These are phyloP conservation scores for Diplogelasinospora grovesii DNA, from an alignment of 495 filamentous ascomycete genomes.

Conservation along the genomic window DNA sequence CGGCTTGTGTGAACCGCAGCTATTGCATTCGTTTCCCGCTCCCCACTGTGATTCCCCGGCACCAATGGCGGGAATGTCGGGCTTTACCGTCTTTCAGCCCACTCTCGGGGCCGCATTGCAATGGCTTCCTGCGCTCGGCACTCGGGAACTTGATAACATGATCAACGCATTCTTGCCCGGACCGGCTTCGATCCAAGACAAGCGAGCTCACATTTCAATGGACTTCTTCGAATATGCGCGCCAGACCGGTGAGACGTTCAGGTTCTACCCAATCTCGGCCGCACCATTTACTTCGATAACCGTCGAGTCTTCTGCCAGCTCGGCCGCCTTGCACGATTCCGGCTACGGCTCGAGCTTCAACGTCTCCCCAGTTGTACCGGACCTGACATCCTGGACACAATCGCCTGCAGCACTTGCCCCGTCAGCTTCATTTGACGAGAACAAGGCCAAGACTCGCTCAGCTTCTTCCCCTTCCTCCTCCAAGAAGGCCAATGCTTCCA, in stretches of 20 bases:
- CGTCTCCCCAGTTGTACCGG: conserved; percentile 34
- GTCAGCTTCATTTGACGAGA: conserved; percentile 11
- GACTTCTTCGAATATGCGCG: conserved; percentile 45
- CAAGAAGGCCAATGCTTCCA: conserved; percentile 17
- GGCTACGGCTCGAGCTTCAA: conserved; percentile 39
- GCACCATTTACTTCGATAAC: conserved; percentile 24
- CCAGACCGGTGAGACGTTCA: conserved; percentile 40
- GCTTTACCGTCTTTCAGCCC: conserved; percentile 45
- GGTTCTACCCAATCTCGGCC: conserved; percentile 44
- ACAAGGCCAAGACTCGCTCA: conserved; percentile 9
- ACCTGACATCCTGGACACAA: conserved; percentile 33
- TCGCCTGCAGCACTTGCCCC: conserved; percentile 19
- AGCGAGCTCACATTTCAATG: conserved; percentile 46
- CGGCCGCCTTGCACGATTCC: conserved; percentile 31
- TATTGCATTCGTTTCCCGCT: background rate
- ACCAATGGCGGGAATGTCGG: conserved; percentile 33
- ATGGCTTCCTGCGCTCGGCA: conserved; percentile 48
- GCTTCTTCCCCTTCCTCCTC: conserved; percentile 12
- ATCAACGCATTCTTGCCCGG: conserved; percentile 46
- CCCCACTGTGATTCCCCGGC: background rate
- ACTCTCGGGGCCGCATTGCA: conserved; percentile 43
- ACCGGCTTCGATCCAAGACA: conserved; percentile 41
- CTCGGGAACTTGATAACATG: conserved; percentile 46
- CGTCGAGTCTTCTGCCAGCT: conserved; percentile 32
- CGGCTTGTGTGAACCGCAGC: too few relatives aligned